phyloP scores from a whole-genome alignment of 1,284 basidiomycete species.

The Sanguinoderma infundibulare region DNA sequence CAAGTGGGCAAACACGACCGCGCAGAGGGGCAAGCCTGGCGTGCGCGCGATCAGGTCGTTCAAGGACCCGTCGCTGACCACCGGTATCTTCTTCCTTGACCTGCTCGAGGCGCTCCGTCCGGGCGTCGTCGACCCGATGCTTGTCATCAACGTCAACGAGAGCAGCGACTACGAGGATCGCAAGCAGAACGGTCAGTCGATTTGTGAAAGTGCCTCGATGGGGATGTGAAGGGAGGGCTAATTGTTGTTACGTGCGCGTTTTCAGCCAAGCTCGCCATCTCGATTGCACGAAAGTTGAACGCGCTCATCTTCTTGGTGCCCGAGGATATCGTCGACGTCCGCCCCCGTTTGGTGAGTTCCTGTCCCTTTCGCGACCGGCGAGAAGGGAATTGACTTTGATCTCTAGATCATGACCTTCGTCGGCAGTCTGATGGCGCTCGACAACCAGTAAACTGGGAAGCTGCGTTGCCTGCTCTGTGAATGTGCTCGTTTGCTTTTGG shows the following conservation, averaged over 20 bases:
- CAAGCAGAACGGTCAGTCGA: constrained; percentile 84
- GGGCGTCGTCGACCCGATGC: constrained; percentile 91
- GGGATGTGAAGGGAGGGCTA: not conserved
- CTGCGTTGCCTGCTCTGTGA: not conserved
- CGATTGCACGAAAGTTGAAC: constrained; percentile 97
- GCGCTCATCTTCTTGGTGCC: constrained; percentile 97
- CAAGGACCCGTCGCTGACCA: constrained; percentile 92
- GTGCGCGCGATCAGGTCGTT: constrained; percentile 86
- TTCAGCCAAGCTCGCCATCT: constrained; percentile 93
- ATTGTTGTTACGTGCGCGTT: constrained; percentile 1
- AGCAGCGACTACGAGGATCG: constrained; percentile 86
- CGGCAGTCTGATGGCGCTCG: constrained; percentile 47
- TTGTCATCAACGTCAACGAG: constrained; percentile 73
- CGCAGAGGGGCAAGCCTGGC: constrained; percentile 71
- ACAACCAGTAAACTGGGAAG: constrained; percentile 16
- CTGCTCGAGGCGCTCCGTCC: constrained; percentile 90
- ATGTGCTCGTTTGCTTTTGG: not conserved
- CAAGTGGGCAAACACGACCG: constrained; percentile 93
- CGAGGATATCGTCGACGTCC: constrained; percentile 92
- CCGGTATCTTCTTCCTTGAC: constrained; percentile 93
- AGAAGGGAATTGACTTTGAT: not conserved
- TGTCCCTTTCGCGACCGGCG: not conserved
- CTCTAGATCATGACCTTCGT: constrained; percentile 56
- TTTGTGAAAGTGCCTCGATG: not conserved
- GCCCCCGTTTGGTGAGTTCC: constrained; percentile 75